Evolutionary conservation across 169 alveolate species (phyloP).

Genomic region (Plasmodium blacklocki): DNA sequence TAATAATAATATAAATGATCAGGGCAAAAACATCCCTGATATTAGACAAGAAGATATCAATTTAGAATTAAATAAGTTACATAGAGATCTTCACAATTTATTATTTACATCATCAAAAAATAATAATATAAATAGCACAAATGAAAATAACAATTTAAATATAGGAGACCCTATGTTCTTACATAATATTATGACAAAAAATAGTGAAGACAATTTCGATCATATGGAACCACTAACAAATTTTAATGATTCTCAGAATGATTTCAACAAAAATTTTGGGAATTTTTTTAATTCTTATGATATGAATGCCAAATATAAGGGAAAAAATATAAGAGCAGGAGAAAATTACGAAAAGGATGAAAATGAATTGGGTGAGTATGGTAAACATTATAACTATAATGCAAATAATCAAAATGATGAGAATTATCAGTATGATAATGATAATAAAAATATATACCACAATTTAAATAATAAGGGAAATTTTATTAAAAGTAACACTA

Average conservation of each 20-base stretch:
- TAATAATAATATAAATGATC: neutral
- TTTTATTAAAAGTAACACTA: too few relatives aligned
- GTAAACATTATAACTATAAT: too few relatives aligned
- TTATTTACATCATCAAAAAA: constrained; percentile 27
- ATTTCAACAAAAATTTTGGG: neutral
- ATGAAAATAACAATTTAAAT: neutral
- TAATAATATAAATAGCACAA: neutral
- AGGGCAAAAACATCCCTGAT: neutral
- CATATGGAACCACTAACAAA: neutral
- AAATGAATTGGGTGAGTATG: too few relatives aligned
- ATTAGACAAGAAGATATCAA: constrained; percentile 6
- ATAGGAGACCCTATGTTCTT: neutral
- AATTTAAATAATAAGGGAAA: too few relatives aligned
- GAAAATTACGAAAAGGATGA: neutral
- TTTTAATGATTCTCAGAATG: neutral
- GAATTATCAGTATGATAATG: too few relatives aligned
- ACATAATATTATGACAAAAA: neutral
- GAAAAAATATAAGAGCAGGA: neutral
- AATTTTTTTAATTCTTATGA: constrained; percentile 1
- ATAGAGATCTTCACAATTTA: constrained; percentile 50
- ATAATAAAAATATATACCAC: too few relatives aligned
- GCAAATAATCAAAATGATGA: too few relatives aligned
- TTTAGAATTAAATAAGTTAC: constrained; percentile 20
- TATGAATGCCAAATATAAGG: neutral
- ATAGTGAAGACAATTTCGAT: neutral